phyloP scores from a whole-genome alignment of 1,284 basidiomycete genomes.

The Leccinum brunneo-olivaceum region DNA sequence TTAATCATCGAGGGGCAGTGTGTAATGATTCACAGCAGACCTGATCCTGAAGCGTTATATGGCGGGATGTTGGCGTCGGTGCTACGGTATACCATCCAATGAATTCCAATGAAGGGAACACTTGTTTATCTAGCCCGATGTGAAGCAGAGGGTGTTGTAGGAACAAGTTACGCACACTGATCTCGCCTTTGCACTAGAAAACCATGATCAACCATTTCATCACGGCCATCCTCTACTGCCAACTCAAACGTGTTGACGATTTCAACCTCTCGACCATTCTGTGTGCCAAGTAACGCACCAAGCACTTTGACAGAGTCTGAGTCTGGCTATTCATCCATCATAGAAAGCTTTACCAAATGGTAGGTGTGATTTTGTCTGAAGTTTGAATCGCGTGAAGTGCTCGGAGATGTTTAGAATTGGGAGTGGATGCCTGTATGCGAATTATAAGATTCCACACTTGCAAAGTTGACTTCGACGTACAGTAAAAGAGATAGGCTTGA shows the following conservation, averaged over 20 bases:
- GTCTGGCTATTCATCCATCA: conserved; percentile 1
- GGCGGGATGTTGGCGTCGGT: conserved; percentile 57
- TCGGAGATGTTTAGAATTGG: conserved; percentile 97
- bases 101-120: conserved; percentile 93
- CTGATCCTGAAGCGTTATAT: conserved; percentile 83
- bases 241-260: conserved; percentile 97
- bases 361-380: conserved; percentile 57
- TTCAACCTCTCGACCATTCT: conserved; percentile 89
- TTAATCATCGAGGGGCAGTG: background rate
- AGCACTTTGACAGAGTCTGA: conserved; percentile 52
- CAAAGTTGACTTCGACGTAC: conserved; percentile 36
- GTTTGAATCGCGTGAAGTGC: conserved; percentile 79
- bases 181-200: conserved; percentile 81
- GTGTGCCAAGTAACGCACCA: conserved; percentile 91
- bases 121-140: conserved; percentile 76
- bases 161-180: conserved; percentile 62
- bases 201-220: conserved; percentile 63
- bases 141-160: conserved; percentile 8
- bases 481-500: conserved; percentile 67
- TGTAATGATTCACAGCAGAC: conserved; percentile 34
- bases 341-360: conserved; percentile 54
- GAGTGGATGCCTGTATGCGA: conserved; percentile 74
- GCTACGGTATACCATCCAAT: conserved; percentile 97
- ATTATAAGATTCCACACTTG: conserved; percentile 8
- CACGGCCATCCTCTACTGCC: conserved; percentile 48